phyloP scores from a whole-genome alignment of 2,329 filamentous ascomycete species.

The Ascochyta lentis region DNA sequence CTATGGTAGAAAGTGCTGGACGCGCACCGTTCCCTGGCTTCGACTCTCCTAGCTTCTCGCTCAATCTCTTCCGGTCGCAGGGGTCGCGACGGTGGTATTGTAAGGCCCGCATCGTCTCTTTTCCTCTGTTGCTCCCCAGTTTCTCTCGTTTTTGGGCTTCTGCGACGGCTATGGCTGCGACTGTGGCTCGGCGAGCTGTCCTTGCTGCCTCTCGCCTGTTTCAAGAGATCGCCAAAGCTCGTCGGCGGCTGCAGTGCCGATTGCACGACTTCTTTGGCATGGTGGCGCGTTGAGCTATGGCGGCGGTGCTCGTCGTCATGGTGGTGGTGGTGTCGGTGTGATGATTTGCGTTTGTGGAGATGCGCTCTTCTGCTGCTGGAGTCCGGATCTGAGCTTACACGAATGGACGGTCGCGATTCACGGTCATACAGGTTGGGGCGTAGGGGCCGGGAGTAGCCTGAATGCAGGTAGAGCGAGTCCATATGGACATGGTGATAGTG shows the following conservation, averaged over 20 bases:
- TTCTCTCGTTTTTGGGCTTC: slow-evolving; percentile 2
- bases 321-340: slow-evolving; percentile 36
- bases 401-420: slow-evolving; percentile 25
- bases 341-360: slow-evolving; percentile 32
- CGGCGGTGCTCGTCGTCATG: slow-evolving; percentile 34
- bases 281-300: slow-evolving; percentile 37
- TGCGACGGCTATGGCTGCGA: slow-evolving; percentile 34
- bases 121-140: slow-evolving; percentile 3
- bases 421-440: slow-evolving; percentile 35
- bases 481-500: slow-evolving; percentile 31
- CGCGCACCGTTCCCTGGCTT: slow-evolving; percentile 49
- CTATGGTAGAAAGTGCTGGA: neutral
- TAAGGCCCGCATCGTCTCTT: slow-evolving; percentile 15
- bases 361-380: slow-evolving; percentile 15
- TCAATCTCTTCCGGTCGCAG: slow-evolving; percentile 50
- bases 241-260: slow-evolving; percentile 54
- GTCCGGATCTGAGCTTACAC: slow-evolving; percentile 36
- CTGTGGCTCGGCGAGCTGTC: slow-evolving; percentile 40
- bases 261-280: slow-evolving; percentile 53
- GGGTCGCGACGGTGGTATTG: slow-evolving; percentile 30
- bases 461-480: slow-evolving; percentile 31
- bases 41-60: slow-evolving; percentile 43
- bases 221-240: slow-evolving; percentile 53
- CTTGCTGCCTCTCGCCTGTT: slow-evolving; percentile 43
- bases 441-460: slow-evolving; percentile 24